These are phyloP conservation scores for Hydrangea macrophylla DNA, from an alignment of 148 eudicot genomes.

Conservation along the genomic window DNA sequence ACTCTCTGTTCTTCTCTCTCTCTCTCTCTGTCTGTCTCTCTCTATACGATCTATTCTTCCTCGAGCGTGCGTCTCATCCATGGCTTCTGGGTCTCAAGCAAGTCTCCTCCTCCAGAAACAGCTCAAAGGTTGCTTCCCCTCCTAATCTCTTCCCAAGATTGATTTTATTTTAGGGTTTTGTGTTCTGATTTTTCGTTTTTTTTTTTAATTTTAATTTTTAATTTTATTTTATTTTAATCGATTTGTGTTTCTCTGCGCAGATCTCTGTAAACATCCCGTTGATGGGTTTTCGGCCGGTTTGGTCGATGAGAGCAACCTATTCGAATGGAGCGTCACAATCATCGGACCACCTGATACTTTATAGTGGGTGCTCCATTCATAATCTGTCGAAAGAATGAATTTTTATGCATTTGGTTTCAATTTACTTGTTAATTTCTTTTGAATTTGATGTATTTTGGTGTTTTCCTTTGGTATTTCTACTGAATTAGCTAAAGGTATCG, in stretches of 20 bases:
- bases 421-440: not conserved
- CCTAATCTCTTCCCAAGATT: not conserved
- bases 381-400: not conserved
- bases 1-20: not conserved
- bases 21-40: slow-evolving; percentile 8
- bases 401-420: not conserved
- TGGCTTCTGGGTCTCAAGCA: slow-evolving; percentile 54
- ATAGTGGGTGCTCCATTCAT: slow-evolving; percentile 46
- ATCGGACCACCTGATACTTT: slow-evolving; percentile 89
- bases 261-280: slow-evolving; percentile 77
- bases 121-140: slow-evolving; percentile 43
- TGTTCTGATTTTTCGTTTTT: not conserved
- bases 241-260: slow-evolving; percentile 28
- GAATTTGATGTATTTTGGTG: not conserved
- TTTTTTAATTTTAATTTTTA: slow-evolving; percentile 5
- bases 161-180: slow-evolving; percentile 14
- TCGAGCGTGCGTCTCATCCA: not conserved
- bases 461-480: not conserved
- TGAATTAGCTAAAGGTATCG: not conserved
- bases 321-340: slow-evolving; percentile 83
- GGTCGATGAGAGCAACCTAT: slow-evolving; percentile 66
- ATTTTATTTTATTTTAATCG: slow-evolving; percentile 6
- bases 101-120: slow-evolving; percentile 66
- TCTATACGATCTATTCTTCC: not conserved
- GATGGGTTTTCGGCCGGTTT: slow-evolving; percentile 96